These are phyloP conservation scores for Chimonanthus salicifolius DNA, from an alignment of 164 flowering plant genomes.

Conservation along the genomic window DNA sequence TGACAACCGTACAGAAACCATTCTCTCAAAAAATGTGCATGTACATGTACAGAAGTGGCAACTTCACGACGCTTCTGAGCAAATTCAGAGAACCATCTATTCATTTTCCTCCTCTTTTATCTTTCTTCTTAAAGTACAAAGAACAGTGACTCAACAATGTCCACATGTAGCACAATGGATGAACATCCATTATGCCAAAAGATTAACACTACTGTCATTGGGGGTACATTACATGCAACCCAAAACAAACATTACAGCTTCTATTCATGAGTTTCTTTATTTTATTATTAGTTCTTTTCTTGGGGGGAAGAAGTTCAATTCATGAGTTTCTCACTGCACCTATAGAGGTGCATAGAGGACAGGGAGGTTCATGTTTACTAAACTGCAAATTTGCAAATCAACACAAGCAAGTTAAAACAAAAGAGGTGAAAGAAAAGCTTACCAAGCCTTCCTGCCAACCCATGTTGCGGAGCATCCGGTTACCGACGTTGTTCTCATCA, in stretches of 20 bases:
- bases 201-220: neutral
- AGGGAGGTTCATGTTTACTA: neutral
- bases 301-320: too few relatives aligned
- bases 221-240: neutral
- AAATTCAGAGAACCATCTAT: neutral
- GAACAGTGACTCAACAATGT: neutral
- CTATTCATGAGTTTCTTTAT: too few relatives aligned
- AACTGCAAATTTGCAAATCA: neutral
- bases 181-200: neutral
- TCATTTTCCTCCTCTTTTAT: neutral
- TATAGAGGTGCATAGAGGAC: neutral
- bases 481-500: conserved; percentile 92
- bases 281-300: too few relatives aligned
- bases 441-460: conserved; percentile 99
- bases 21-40: too few relatives aligned
- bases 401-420: neutral
- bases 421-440: conserved; percentile 16
- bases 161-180: neutral
- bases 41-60: too few relatives aligned
- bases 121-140: neutral
- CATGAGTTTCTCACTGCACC: neutral
- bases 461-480: conserved; percentile 97
- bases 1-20: neutral
- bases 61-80: neutral
- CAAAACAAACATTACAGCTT: neutral